Conservation (phyloP, 1,284 basidiomycete species). For the Sporisorium sorghi region DNA sequence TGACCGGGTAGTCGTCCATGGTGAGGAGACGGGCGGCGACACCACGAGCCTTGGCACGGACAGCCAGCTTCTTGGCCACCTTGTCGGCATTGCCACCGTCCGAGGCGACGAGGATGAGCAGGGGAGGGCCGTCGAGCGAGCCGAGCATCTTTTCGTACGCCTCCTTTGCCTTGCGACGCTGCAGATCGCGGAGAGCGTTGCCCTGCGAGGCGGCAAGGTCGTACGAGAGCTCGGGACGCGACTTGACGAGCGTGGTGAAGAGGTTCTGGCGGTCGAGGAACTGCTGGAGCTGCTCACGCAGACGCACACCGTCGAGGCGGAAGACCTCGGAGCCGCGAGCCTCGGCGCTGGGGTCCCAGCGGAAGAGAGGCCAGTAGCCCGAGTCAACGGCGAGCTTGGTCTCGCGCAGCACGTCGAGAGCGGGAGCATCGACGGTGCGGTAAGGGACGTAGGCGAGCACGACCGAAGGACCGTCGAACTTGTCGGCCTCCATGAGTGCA, state of each 20-base stretch:
- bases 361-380: conserved; percentile 97
- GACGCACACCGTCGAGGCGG: conserved; percentile 88
- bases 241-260: conserved; percentile 86
- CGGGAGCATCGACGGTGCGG: conserved; percentile 76
- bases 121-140: conserved; percentile 87
- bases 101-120: conserved; percentile 89
- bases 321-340: conserved; percentile 83
- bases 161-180: conserved; percentile 84
- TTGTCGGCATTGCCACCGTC: conserved; percentile 97
- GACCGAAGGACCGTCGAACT: conserved; percentile 88
- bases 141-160: conserved; percentile 87
- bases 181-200: conserved; percentile 82
- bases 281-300: conserved; percentile 92
- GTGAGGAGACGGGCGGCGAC: conserved; percentile 74
- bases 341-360: conserved; percentile 90
- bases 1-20: conserved; percentile 81
- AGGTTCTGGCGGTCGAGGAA: conserved; percentile 98
- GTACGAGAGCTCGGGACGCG: conserved; percentile 81
- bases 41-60: conserved; percentile 85
- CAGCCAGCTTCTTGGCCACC: conserved; percentile 87
- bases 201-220: conserved; percentile 88
- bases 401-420: conserved; percentile 91
- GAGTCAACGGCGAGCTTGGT: conserved; percentile 96
- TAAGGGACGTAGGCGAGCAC: conserved; percentile 96
- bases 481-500: conserved; percentile 89